A percentile compares a stretch with the other conserved stretches of the same genome.
Conservation (phyloP, 257 asterid genomes). For the Galeopsis tetrahit region DNA sequence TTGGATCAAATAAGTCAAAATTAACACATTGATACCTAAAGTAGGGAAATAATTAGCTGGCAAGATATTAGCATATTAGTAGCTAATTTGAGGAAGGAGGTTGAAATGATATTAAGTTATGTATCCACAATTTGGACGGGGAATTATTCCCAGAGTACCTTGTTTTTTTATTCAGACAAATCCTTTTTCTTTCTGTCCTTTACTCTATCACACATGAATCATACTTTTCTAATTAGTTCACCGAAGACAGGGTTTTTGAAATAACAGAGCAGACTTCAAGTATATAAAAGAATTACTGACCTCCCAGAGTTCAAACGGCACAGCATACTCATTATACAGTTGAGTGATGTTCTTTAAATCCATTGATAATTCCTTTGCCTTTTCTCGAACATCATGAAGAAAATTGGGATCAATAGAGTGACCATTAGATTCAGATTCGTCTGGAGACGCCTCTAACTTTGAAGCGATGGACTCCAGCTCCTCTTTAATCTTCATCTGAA, state of each 20-base stretch:
- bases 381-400: slow-evolving; percentile 48
- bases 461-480: slow-evolving; percentile 77
- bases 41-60: not conserved
- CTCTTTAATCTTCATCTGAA: slow-evolving; percentile 90
- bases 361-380: slow-evolving; percentile 76
- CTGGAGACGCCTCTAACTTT: slow-evolving; percentile 58
- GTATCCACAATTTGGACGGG: not conserved
- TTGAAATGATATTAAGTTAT: not conserved
- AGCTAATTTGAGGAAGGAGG: not conserved
- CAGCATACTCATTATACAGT: slow-evolving; percentile 93
- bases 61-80: not conserved
- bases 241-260: slow-evolving; percentile 11
- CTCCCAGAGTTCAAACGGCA: slow-evolving; percentile 97
- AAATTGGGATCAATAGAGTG: slow-evolving; percentile 45
- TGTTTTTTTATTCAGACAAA: not conserved
- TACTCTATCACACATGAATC: not conserved
- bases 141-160: not conserved
- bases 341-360: slow-evolving; percentile 92
- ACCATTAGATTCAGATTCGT: slow-evolving; percentile 51
- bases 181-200: slow-evolving; percentile 2
- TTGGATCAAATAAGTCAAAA: not conserved
- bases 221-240: slow-evolving; percentile 18
- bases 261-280: slow-evolving; percentile 18
- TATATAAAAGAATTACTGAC: slow-evolving; percentile 45
- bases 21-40: not conserved